A percentile compares a stretch with the other conserved stretches of the same genome.
Evolutionary conservation across 768 basidiomycete species (phyloP).

Genomic region (Rhodotorula graminis): DNA sequence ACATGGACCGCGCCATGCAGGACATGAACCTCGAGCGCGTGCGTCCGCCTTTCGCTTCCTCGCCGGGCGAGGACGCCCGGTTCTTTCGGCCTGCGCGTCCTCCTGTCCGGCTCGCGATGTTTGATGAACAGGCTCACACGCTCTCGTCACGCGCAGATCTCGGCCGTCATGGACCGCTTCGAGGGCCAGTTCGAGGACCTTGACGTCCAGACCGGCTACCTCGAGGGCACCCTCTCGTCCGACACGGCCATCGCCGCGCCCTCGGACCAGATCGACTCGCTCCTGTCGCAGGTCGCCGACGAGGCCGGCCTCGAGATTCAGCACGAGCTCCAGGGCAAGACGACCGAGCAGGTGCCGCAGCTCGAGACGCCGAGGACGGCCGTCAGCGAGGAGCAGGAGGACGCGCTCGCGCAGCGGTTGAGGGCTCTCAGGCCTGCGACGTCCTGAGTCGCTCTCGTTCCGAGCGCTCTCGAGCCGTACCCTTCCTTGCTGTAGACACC

Average conservation of each 20-base stretch:
- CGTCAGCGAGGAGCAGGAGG: slow-evolving; percentile 62
- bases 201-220: slow-evolving; percentile 94
- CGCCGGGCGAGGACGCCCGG: too few relatives aligned
- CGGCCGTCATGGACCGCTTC: slow-evolving; percentile 98
- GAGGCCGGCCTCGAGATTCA: slow-evolving; percentile 93
- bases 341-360: slow-evolving; percentile 58
- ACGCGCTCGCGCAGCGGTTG: slow-evolving; percentile 75
- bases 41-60: slow-evolving; percentile 43
- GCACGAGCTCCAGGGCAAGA: slow-evolving; percentile 70
- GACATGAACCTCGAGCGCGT: slow-evolving; percentile 97
- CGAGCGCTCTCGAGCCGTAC: too few relatives aligned
- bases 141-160: slow-evolving; percentile 60
- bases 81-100: too few relatives aligned
- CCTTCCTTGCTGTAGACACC: not conserved
- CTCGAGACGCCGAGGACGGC: slow-evolving; percentile 54
- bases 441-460: slow-evolving; percentile 45
- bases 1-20: slow-evolving; percentile 99
- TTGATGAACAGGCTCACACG: not conserved
- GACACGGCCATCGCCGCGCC: slow-evolving; percentile 90
- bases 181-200: slow-evolving; percentile 92
- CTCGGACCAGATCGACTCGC: slow-evolving; percentile 90
- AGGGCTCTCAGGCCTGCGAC: slow-evolving; percentile 78
- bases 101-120: too few relatives aligned
- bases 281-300: slow-evolving; percentile 90
- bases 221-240: slow-evolving; percentile 93